These are phyloP conservation scores for Serendipita sp. DNA, from an alignment of 1,284 basidiomycete species.

Conservation along the genomic window DNA sequence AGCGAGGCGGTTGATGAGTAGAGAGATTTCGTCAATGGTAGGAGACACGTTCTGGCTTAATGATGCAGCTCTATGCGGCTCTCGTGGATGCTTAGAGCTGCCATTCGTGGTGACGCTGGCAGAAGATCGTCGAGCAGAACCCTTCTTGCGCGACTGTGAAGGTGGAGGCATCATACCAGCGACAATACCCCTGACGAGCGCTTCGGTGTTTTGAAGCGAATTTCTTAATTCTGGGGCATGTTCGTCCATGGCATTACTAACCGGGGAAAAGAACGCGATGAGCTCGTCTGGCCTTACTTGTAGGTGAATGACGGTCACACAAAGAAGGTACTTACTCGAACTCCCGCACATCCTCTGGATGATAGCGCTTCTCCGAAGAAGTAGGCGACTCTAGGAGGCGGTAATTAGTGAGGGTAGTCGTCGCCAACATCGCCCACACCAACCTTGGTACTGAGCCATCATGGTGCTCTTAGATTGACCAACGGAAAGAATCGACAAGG, in stretches of 20 bases:
- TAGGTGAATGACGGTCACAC: not conserved
- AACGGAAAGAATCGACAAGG: no score
- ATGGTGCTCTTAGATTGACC: no score
- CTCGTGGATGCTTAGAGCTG: not conserved
- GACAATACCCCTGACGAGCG: not conserved
- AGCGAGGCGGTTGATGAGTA: not conserved
- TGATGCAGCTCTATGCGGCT: not conserved
- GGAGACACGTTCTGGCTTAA: not conserved
- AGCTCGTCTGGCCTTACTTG: not conserved
- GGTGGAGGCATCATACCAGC: not conserved
- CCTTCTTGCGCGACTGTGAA: not conserved
- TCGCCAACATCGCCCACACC: no score
- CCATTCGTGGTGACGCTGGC: not conserved
- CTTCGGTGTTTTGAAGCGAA: not conserved
- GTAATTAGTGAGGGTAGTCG: no score
- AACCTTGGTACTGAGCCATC: no score
- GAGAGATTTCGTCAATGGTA: not conserved
- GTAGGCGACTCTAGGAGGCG: no score
- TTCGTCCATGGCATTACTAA: constrained; percentile 3
- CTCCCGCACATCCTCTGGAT: not conserved
- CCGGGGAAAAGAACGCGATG: not conserved
- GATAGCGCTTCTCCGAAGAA: no score
- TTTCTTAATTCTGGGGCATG: not conserved
- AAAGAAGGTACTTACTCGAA: constrained; percentile 1
- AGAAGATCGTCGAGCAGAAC: not conserved